Evolutionary conservation across 2,329 filamentous ascomycete species (phyloP), one percentile per base, ranked within the genome.

Genomic region (Huntiella moniliformis): DNA sequence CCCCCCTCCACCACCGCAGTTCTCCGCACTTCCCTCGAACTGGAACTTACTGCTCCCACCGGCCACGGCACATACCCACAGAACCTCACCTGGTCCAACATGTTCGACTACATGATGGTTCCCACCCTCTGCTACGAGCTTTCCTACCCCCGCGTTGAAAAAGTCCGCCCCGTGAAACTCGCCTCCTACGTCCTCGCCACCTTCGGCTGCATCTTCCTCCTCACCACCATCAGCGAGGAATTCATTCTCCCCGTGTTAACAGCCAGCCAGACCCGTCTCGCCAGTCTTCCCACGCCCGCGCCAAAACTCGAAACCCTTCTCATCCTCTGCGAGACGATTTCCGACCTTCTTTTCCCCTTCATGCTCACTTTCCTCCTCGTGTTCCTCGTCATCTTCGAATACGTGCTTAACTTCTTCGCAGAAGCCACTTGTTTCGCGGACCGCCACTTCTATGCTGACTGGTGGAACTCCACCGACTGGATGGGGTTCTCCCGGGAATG

Each of bases 321-420:
- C 50, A 77, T 95, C 53, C 70, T 98, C 17, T 76, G 82, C 22
- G 91, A 96, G 67, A 86, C 82, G 11, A 87, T 94, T 57, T 88
- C 82, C 48, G 78, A 83, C 68, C 74, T 98, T 13, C 72, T 98
- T 16, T 96, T 95, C 62, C 91, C 91, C 3, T 98, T 96, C 61
- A 95, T 95, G 84, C 71, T 96, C 51, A 93, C 80, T 3, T 92
- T 96, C 60, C 67, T 96, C 4, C 76, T 96, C 41, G 87, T 96
- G 46, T 98, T 98, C 66, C 77, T 98, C 49, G 86, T 95, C 60
- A 96, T 96, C 56, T 98, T 96, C 61, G 91, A 98, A 61, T 98
- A 96, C 61, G 73, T 94, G 8, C 74, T 96, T 32, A 91, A 88
- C 48, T 87, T 87, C 41, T 94, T 92, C 56, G 91, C 87, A 11